Evolutionary conservation across 345 rosid species (phyloP), one percentile per base, ranked within the genome.

Genomic region (Combretum micranthum): DNA sequence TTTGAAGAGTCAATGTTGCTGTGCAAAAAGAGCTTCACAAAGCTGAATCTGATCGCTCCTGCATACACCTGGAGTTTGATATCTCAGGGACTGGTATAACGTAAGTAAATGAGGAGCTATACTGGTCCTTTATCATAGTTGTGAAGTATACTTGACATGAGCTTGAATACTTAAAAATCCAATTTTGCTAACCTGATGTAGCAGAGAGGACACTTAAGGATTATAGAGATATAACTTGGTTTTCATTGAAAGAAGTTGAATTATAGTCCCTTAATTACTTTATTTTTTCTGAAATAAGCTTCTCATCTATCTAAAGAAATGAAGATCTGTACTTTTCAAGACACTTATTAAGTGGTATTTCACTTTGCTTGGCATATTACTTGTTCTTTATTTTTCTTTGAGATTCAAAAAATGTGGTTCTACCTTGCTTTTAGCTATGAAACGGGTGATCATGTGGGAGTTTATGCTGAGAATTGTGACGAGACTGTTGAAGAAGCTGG

Each of bases 381-480:
- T 15, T 39, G 39, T 43, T 2, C 37, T 64, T 59, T 21, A 64
- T 58, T 32, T 4, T 9, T 42, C 9, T 44, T 61, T 66, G 39
- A 32, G 39, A 32, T 32, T 32, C 5, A 32, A 32, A 32, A 32
- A 32, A 32, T 4, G 39, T 32, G 6, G 39, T 32, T 32, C 39
- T 32, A 7, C 69, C 39, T 64, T 39, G 62, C 19, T 22, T 20
- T 67, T 85, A 94, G 99, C 50, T 94, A 94, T 71, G 99, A 86
- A 77, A 86, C 97, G 2, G 99, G 99, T 59, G 99, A 92, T 78
- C 99, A 92, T 64, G 89, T 90, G 64, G 99, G 96, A 66, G 99
- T 94, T 37, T 80, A 69, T 65, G 71, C 84, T 65, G 95, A 90
- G 59, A 94, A 94, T 53, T 62, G 75, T 49, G 72, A 56, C 17